Evolutionary conservation across 2,329 filamentous ascomycete genomes (phyloP).

Genomic region (Cadophora luteo-olivacea): DNA sequence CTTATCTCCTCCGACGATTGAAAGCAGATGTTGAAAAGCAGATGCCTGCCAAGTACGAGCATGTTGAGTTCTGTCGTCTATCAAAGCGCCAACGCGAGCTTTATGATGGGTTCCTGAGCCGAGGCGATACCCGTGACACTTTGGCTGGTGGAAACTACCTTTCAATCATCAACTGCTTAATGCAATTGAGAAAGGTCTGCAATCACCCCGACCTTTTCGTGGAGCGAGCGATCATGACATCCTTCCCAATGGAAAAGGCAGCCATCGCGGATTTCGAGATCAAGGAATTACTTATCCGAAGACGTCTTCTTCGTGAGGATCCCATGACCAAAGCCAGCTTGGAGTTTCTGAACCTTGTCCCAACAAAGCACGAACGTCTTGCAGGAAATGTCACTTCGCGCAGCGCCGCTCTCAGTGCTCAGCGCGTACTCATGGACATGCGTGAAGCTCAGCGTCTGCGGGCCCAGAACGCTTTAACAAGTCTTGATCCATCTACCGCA

Average conservation of each 20-base stretch:
- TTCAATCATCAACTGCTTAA: slow-evolving; percentile 97
- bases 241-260: slow-evolving; percentile 87
- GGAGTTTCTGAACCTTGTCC: slow-evolving; percentile 80
- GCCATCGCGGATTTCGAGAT: slow-evolving; percentile 76
- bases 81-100: slow-evolving; percentile 95
- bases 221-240: slow-evolving; percentile 94
- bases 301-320: slow-evolving; percentile 65
- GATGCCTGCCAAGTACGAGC: slow-evolving; percentile 97
- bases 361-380: slow-evolving; percentile 71
- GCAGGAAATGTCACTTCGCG: slow-evolving; percentile 61
- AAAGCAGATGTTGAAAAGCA: slow-evolving; percentile 99
- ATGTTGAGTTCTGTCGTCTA: slow-evolving; percentile 92
- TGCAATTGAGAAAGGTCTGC: slow-evolving; percentile 97
- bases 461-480: slow-evolving; percentile 60
- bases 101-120: slow-evolving; percentile 94
- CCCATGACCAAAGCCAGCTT: slow-evolving; percentile 72
- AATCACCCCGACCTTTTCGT: slow-evolving; percentile 98
- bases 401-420: slow-evolving; percentile 72
- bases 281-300: slow-evolving; percentile 74
- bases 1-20: slow-evolving; percentile 86
- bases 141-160: slow-evolving; percentile 93
- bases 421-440: slow-evolving; percentile 71
- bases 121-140: slow-evolving; percentile 87
- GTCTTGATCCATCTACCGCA: slow-evolving; percentile 70
- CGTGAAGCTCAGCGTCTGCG: slow-evolving; percentile 72